Percentiles rank a stretch among this genome's conserved stretches.
Conservation (phyloP, 2,329 filamentous ascomycete genomes). For the Ascosphaera acerosa region DNA sequence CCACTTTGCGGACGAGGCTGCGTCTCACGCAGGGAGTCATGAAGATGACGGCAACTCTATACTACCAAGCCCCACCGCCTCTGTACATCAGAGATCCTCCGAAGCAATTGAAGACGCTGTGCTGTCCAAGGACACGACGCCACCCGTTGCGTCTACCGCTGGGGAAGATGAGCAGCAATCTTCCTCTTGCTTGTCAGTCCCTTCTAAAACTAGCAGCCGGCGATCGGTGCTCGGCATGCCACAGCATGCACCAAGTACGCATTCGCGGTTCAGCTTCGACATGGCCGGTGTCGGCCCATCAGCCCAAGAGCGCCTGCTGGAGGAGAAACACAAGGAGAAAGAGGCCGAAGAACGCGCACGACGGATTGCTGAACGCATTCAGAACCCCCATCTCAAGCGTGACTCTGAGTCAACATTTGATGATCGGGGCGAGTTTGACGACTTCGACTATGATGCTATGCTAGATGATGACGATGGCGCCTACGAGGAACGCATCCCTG, state of each 20-base stretch:
- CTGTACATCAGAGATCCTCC: no score
- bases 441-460: slow-evolving; percentile 20
- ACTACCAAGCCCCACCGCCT: no score
- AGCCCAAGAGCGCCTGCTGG: slow-evolving; percentile 33
- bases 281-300: slow-evolving; percentile 31
- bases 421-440: slow-evolving; percentile 17
- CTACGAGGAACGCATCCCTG: slow-evolving; percentile 23
- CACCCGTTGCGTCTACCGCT: no score
- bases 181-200: slow-evolving; percentile 4
- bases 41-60: no score
- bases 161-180: slow-evolving; percentile 3
- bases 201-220: slow-evolving; percentile 11
- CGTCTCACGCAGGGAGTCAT: no score
- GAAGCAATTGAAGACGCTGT: no score
- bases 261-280: slow-evolving; percentile 40
- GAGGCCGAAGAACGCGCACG: slow-evolving; percentile 13
- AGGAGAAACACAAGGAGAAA: slow-evolving; percentile 35
- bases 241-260: slow-evolving; percentile 28
- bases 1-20: no score
- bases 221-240: slow-evolving; percentile 15
- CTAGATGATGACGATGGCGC: slow-evolving; percentile 17
- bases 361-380: not conserved
- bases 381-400: not conserved
- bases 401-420: slow-evolving; percentile 8
- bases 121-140: no score